Conservation (phyloP, 177 flowering plant species). For the Vitis hybrid region DNA sequence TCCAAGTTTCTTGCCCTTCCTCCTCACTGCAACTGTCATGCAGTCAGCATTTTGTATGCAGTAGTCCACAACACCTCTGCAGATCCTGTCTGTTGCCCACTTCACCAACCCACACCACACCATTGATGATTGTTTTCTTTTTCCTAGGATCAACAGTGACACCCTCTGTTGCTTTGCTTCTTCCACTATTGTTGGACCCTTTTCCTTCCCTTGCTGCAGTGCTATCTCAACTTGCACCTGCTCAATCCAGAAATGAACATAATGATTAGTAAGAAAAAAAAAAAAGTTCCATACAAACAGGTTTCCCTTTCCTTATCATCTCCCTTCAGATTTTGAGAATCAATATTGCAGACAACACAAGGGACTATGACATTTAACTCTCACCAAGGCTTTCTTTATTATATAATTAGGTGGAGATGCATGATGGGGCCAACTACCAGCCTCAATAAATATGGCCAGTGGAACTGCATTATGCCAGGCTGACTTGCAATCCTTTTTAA, state of each 20-base stretch:
- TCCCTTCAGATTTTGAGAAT: too few species aligned
- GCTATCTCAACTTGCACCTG: slow-evolving; percentile 47
- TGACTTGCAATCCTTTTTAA: too few species aligned
- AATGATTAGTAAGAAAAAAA: background rate
- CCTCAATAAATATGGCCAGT: too few species aligned
- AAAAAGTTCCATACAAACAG: too few species aligned
- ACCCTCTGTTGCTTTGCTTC: slow-evolving; percentile 42
- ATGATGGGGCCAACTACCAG: too few species aligned
- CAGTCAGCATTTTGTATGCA: slow-evolving; percentile 59
- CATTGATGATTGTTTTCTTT: slow-evolving; percentile 31
- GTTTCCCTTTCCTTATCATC: too few species aligned
- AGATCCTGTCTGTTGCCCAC: slow-evolving; percentile 22
- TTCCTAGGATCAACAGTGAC: slow-evolving; percentile 48
- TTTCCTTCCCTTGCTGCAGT: slow-evolving; percentile 43
- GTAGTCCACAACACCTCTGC: slow-evolving; percentile 38
- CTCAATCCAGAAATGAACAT: background rate
- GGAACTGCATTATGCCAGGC: too few species aligned
- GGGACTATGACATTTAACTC: too few species aligned
- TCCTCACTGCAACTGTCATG: slow-evolving; percentile 65
- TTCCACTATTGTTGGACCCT: slow-evolving; percentile 51
- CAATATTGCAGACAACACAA: too few species aligned
- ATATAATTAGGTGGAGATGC: too few species aligned
- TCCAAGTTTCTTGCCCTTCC: slow-evolving; percentile 51
- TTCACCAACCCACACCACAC: slow-evolving; percentile 33
- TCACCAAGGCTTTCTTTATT: too few species aligned